Base-by-base conservation (phyloP, 495 filamentous ascomycete genomes). In the Penicillium bovifimosum region DNA sequence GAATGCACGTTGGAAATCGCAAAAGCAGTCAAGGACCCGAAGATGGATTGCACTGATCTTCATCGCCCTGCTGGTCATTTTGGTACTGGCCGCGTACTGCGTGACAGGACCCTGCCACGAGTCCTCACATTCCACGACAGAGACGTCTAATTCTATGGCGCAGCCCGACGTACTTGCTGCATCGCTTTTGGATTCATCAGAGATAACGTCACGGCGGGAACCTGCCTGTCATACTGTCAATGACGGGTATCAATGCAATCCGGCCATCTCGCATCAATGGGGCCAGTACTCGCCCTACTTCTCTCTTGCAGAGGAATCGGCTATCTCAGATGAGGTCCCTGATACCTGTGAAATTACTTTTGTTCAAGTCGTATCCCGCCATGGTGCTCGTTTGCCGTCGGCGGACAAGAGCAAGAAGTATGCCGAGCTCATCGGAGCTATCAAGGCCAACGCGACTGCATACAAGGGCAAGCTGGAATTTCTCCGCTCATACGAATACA, bases 251-350 rank as follows among this genome's bases (percentile, higher is more conserved):
- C 80, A 83, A 54, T 88, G 83, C 64, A 68, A 73, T 31, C 52
- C 74, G 9, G 47, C 75, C 13, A 72, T 85, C 38, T 80, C 87
- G 4, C 88, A 86, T 53, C 78, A 68, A 51, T 95, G 89, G 90
- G 90, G 90, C 47, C 87, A 90, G 61, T 93, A 96, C 67, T 88
- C 88, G 17, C 88, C 90, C 11, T 91, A 80, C 66, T 95, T 86
- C 72, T 76, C 80, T 0, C 81, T 91, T 2, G 55, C 58, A 2
- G 52, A 62, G 2, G 77, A 82, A 20, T 86, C 87, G 0, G 64
- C 79, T 6, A 76, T 89, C 36, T 71, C 79, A 4, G 53, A 74
- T 1, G 64, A 70, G 0, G 59, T 86, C 5, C 89, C 89, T 1
- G 33, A 70, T 3, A 69, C 70, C 24, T 96, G 90, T 72, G 65